Evolutionary conservation across 192 early-diverging fungal species (phyloP), one percentile per base, ranked within the genome.

Genomic region (Backusella luteola): DNA sequence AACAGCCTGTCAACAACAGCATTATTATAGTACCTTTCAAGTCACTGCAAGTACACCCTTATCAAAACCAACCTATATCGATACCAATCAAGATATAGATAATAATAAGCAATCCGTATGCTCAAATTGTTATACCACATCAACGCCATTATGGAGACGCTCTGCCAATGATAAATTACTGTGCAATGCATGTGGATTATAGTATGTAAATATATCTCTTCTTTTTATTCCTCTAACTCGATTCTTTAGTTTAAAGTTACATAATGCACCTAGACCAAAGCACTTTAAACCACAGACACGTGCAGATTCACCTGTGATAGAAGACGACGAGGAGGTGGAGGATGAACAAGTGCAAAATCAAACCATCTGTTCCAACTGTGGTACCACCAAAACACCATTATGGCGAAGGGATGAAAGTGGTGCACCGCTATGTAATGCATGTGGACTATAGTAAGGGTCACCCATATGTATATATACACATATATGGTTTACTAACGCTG

Each of bases 161-260:
- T 92, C 94, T 34, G 86, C 87, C 14, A 87, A 93, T 70, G 97
- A 97, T 46, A 88, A 94, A 69, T 83, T 94, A 12, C 85, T 99
- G 21, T 99, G 98, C 84, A 99, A 99, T 77, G 98, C 98, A 5
- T 99, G 98, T 76, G 98, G 98, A 2, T 84, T 99, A 41, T 99
- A 96, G 86, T 96, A 89, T 71, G 34, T 42, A 38, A 36, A 23
- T 1, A 12, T 32, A 14, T 44, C 1, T 19, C 11, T 71, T 39
- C 4, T 70, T 44, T 69, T 69, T 32, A 32, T 46, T 71, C 0
- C 19, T 46, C 32, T 77, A 56, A 34, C 14, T 17, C 14, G 42
- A 17, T 49, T 46, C 26, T 71, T 71, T 38, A 85, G 84, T 35
- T 49, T 84, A 78, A 97, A 97, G 79, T 86, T 98, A 69, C 96